Evolutionary conservation across 2,329 filamentous ascomycete genomes (phyloP).

Genomic region (Aureobasidium lini): DNA sequence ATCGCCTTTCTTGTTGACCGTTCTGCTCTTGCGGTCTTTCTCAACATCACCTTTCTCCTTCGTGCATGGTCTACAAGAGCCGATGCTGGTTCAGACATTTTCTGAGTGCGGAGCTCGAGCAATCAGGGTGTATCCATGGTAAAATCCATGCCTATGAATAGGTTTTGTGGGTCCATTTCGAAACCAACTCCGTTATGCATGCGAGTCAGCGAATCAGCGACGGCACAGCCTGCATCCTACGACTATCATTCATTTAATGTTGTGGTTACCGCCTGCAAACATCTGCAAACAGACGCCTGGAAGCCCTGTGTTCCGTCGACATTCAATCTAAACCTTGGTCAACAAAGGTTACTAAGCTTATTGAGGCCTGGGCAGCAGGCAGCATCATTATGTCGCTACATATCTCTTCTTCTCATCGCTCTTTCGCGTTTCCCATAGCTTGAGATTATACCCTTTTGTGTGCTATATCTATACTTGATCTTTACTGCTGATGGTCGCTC

Average conservation of each 20-base stretch:
- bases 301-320: not conserved
- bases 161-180: not conserved
- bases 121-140: too few species aligned
- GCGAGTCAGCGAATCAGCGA: not conserved
- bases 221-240: not conserved
- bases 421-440: too few species aligned
- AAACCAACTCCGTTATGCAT: not conserved
- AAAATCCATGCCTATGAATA: not conserved
- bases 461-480: not conserved
- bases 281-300: not conserved
- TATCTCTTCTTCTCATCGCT: not conserved
- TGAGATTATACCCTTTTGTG: too few species aligned
- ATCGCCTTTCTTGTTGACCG: too few species aligned
- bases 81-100: too few species aligned
- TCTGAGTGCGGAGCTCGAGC: too few species aligned
- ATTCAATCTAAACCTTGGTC: not conserved
- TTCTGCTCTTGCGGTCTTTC: too few species aligned
- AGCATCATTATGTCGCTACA: not conserved
- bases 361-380: not conserved
- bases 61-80: too few species aligned
- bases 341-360: not conserved
- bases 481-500: not conserved
- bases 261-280: not conserved
- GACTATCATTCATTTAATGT: not conserved
- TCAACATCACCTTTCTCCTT: too few species aligned